Evolutionary conservation across 345 rosid genomes (phyloP), one percentile per base, ranked within the genome.

Genomic region (Linum usitatissimum): DNA sequence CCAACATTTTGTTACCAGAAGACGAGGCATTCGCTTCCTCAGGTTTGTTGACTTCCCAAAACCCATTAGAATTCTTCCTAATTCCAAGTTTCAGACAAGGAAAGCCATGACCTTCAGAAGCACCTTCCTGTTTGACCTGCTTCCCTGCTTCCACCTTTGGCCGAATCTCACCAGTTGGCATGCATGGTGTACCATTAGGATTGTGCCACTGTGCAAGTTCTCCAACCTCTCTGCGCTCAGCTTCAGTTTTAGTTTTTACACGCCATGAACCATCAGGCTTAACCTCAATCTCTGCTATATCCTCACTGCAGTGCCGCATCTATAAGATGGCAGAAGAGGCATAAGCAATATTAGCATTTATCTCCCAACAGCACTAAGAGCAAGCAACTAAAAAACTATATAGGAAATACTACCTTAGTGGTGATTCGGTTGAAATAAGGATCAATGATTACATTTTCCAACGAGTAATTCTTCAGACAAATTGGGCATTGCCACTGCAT

Each of bases 211-310:
- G 83, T 8, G 74, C 79, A 70, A 90, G 94, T 73, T 84, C 94
- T 59, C 89, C 97, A 63, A 86, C 72, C 31, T 90, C 95, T 70
- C 85, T 77, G 48, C 79, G 88, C 49, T 93, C 99, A 66, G 72
- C 76, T 65, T 87, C 96, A 57, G 73, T 79, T 78, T 81, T 93
- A 30, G 82, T 73, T 76, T 86, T 93, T 28, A 78, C 97, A 64
- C 92, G 99, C 99, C 99, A 93, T 65, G 89, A 90, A 69, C 96
- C 98, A 79, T 89, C 87, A 72, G 93, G 95, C 77, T 87, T 89
- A 73, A 89, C 78, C 80, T 89, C 95, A 67, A 89, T 78, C 67
- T 89, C 98, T 14, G 95, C 76, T 57, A 81, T 73, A 59, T 92
- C 99, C 79, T 90, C 97, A 40, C 84, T 85, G 64, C 92, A 93